Evolutionary conservation across 73 alveolate species (phyloP).

Genomic region (Paramecium octaurelia): DNA sequence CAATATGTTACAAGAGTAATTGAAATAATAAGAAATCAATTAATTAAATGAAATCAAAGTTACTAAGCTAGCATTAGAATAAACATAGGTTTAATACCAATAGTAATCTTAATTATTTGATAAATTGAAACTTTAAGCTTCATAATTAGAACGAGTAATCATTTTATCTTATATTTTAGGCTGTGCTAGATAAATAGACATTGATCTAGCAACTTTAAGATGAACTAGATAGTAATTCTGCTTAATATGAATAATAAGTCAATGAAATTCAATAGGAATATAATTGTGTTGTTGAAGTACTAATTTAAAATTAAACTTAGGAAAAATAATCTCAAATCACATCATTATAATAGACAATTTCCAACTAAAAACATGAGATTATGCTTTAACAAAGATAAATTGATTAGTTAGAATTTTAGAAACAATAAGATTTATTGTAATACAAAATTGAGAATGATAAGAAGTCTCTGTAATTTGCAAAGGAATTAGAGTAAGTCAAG

Average conservation of each 20-base stretch:
- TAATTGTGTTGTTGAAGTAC: neutral
- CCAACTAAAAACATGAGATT: neutral
- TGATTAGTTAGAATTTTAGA: slow-evolving; percentile 8
- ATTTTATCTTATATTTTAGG: neutral
- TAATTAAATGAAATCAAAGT: neutral
- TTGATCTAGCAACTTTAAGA: neutral
- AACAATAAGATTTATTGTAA: slow-evolving; percentile 19
- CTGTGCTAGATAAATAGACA: neutral
- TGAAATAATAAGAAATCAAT: neutral
- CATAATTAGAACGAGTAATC: slow-evolving; percentile 3
- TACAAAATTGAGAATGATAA: slow-evolving; percentile 10
- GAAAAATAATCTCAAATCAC: neutral
- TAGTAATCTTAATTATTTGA: neutral
- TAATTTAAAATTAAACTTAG: neutral
- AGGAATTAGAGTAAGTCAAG: neutral
- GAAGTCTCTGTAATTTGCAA: neutral
- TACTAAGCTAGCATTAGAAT: neutral
- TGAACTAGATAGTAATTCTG: neutral
- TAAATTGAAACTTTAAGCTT: neutral
- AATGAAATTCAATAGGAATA: slow-evolving; percentile 7
- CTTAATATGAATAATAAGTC: neutral
- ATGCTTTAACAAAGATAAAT: neutral
- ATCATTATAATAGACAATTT: neutral
- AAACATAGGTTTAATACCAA: neutral
- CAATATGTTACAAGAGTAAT: neutral